Conservation (phyloP, 73 alveolate species). For the Symbiodinium pilosum region DNA sequence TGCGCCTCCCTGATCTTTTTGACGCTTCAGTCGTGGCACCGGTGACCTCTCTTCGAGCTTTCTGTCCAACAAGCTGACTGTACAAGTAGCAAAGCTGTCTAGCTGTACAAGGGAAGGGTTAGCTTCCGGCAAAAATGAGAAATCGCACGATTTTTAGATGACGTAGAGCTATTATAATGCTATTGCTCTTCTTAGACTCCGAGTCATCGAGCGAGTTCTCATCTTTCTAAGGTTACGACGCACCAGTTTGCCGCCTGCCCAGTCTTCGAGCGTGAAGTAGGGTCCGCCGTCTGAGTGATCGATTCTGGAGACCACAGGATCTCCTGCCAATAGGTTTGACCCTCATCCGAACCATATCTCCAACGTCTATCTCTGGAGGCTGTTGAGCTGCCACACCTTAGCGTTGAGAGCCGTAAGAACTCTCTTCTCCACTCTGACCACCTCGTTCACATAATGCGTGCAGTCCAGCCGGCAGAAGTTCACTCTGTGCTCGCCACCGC, state of each 20-base stretch:
- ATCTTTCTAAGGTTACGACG: too few relatives aligned
- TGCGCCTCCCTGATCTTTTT: not conserved
- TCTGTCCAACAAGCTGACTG: not conserved
- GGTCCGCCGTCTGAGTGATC: not conserved
- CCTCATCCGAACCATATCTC: not conserved
- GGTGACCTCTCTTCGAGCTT: too few relatives aligned
- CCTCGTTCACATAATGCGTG: not conserved
- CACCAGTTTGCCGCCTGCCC: too few relatives aligned
- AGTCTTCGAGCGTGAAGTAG: not conserved
- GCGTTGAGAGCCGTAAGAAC: not conserved
- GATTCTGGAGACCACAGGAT: not conserved
- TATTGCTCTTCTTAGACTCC: not conserved
- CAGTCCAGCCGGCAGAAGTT: not conserved
- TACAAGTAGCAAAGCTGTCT: not conserved
- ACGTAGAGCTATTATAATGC: not conserved
- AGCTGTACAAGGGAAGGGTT: not conserved
- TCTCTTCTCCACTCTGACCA: not conserved
- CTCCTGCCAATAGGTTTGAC: not conserved
- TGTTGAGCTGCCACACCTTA: not conserved
- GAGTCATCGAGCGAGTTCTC: not conserved
- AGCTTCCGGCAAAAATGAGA: not conserved
- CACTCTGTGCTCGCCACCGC: not conserved
- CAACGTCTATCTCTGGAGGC: not conserved
- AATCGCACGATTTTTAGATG: not conserved
- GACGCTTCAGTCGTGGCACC: too few relatives aligned